phyloP scores from a whole-genome alignment of 306 rosid species.

The Pterocarpus santalinus region DNA sequence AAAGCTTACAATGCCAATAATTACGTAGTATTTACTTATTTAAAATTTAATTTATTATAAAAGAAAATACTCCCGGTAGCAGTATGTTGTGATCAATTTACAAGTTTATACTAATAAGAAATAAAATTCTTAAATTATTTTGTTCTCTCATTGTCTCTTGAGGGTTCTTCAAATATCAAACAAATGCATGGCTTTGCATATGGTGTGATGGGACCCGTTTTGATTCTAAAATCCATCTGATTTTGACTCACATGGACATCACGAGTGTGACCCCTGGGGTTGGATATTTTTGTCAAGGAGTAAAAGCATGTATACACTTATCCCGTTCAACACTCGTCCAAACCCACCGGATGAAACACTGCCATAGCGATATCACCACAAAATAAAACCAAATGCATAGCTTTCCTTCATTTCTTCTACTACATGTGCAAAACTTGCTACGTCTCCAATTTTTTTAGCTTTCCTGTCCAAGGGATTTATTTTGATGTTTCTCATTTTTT shows the following conservation, averaged over 20 bases:
- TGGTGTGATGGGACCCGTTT: slow-evolving; percentile 55
- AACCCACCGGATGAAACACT: neutral
- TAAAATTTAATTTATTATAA: neutral
- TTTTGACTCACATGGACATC: slow-evolving; percentile 38
- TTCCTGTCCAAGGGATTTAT: neutral
- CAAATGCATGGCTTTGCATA: neutral
- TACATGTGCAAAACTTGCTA: neutral
- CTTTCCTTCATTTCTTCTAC: neutral
- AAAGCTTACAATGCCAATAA: neutral
- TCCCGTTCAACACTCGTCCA: neutral
- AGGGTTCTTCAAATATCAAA: slow-evolving; percentile 18
- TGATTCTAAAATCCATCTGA: slow-evolving; percentile 55
- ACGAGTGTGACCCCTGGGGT: slow-evolving; percentile 4
- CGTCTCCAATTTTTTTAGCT: slow-evolving; percentile 33
- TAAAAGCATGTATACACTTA: no score
- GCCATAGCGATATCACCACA: neutral
- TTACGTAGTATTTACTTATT: neutral
- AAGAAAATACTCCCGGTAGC: neutral
- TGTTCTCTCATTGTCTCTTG: neutral
- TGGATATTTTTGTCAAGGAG: slow-evolving; percentile 18
- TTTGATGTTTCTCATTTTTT: neutral
- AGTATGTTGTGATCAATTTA: neutral
- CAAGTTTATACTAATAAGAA: neutral
- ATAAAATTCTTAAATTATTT: neutral
- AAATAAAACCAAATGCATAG: neutral